Base-by-base conservation (phyloP, 768 basidiomycete species). In the Auriscalpium microsporum region DNA sequence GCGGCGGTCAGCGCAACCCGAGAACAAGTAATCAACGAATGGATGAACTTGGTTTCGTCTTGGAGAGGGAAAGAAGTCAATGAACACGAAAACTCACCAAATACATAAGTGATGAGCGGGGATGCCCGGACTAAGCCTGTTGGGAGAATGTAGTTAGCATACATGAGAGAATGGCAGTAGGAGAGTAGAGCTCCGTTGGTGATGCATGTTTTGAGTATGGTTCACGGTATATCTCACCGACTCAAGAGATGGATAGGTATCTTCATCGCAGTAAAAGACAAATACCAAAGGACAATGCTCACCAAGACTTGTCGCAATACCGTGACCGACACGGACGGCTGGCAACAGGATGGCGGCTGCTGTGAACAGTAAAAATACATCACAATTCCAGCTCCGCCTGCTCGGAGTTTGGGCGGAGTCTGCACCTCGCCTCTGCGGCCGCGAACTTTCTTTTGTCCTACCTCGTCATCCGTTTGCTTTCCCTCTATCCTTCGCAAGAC, bases 181-280 rank as follows among this genome's bases (percentile, higher is more conserved):
- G 40, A 23, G 56, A 37, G 50, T 48, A 49, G 38, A 40, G 61
- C 61, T 62, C 61, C 50, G 61, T 60, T 62, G 61, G 61, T 62
- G 61, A 62, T 62, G 61, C 61, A 62, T 62, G 61, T 62, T 48
- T 59, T 55, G 61, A 62, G 61, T 60, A 53, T 60, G 61, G 61
- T 44, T 60, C 61, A 62, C 23, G 19, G 61, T 21, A 23, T 54
- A 48, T 54, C 58, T 62, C 58, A 57, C 61, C 61, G 50, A 62
- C 61, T 62, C 58, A 60, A 56, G 10, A 51, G 10, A 62, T 60
- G 53, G 58, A 57, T 19, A 55, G 34, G 17, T 62, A 62, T 62
- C 61, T 60, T 62, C 61, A 62, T 62, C 34, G 61, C 61, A 50
- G 16, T 4, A 1, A 10, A 23, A 48, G 17, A 40, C 21, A 50